phyloP scores from a whole-genome alignment of 345 rosid species.

The Populus davidiana region DNA sequence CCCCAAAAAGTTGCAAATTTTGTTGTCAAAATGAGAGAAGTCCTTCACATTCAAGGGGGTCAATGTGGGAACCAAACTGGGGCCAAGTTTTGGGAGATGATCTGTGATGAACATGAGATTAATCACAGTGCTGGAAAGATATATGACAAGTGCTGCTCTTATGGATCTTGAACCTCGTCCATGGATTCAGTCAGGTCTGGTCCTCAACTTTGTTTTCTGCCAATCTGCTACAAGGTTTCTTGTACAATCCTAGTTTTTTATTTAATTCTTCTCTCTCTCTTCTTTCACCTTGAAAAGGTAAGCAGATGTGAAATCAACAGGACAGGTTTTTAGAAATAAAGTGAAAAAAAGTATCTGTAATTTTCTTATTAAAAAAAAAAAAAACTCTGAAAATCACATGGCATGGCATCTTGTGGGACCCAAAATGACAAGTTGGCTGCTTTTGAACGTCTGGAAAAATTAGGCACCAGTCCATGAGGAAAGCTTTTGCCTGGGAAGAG shows the following conservation, averaged over 20 bases:
- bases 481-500: not conserved
- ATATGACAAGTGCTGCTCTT: conserved; percentile 20
- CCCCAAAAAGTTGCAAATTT: not conserved
- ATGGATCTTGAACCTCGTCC: conserved; percentile 26
- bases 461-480: not conserved
- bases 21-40: conserved; percentile 12
- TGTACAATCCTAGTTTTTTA: too few species aligned
- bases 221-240: conserved; percentile 5
- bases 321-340: too few species aligned
- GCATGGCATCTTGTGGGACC: not conserved
- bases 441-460: not conserved
- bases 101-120: conserved; percentile 25
- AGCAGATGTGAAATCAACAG: too few species aligned
- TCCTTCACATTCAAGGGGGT: conserved; percentile 22
- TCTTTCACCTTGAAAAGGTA: too few species aligned
- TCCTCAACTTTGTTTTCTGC: conserved; percentile 19
- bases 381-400: not conserved
- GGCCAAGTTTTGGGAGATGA: conserved; percentile 24
- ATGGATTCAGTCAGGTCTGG: conserved; percentile 27
- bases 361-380: too few species aligned
- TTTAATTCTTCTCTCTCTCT: too few species aligned
- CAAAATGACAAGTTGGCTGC: not conserved
- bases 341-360: too few species aligned
- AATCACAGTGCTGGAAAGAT: not conserved
- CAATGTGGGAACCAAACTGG: conserved; percentile 26